Evolutionary conservation across 2,329 filamentous ascomycete species (phyloP), one percentile per base, ranked within the genome.

Genomic region (Fusarium sp.): DNA sequence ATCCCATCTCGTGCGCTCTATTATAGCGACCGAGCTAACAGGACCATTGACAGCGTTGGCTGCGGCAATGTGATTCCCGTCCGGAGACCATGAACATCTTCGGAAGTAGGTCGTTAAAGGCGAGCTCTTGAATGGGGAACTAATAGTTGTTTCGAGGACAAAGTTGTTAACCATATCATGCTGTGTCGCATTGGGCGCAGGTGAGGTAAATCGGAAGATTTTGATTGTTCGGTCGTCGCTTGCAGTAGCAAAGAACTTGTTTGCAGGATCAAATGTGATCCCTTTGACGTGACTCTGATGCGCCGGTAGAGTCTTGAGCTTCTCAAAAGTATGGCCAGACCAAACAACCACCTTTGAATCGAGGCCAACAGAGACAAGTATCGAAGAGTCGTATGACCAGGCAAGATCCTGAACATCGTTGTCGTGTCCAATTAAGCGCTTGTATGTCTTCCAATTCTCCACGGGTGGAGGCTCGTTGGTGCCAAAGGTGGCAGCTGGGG

Each of bases 211-310:
- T 60, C 94, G 89, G 79, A 97, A 98, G 73, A 99, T 93, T 77
- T 97, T 97, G 79, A 99, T 97, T 4, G 94, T 95, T 61, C 96
- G 89, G 78, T 99, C 96, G 77, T 99, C 96, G 80, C 94, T 97
- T 4, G 96, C 94, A 1, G 96, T 99, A 17, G 96, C 96, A 79
- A 99, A 99, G 83, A 97, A 99, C 77, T 98, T 99, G 82, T 98
- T 98, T 40, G 96, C 96, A 1, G 96, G 96, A 76, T 99, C 96
- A 76, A 99, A 99, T 0, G 95, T 97, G 73, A 99, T 96, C 65
- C 96, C 96, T 78, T 99, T 99, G 81, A 99, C 96, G 77, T 98
- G 96, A 77, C 94, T 97, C 77, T 97, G 93, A 79, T 99, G 96
- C 59, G 94, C 91, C 3, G 94, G 89, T 7, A 99, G 83, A 4